phyloP scores from a whole-genome alignment of 257 asterid genomes.

The Verbena officinalis region DNA sequence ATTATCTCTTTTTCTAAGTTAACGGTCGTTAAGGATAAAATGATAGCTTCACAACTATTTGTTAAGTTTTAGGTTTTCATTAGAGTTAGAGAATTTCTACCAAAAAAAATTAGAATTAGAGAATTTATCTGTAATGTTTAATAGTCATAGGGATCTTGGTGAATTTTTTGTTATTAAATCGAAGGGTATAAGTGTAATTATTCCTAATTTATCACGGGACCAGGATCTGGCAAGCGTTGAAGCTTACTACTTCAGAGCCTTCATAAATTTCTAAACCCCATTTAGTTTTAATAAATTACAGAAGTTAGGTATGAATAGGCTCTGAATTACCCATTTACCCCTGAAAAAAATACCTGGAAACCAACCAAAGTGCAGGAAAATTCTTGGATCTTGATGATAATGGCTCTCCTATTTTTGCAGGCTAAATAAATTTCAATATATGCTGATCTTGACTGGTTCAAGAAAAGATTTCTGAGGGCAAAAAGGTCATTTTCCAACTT shows the following conservation, averaged over 20 bases:
- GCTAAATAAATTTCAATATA: conserved; percentile 10
- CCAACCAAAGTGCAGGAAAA: neutral
- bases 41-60: no score
- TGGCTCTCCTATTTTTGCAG: conserved; percentile 27
- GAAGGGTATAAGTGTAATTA: no score
- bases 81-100: no score
- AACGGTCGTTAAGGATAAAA: no score
- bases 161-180: no score
- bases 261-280: neutral
- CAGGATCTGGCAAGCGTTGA: neutral
- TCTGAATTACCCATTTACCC: conserved; percentile 28
- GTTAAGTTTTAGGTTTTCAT: no score
- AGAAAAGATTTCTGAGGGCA: conserved; percentile 33
- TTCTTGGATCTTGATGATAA: neutral
- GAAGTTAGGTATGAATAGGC: conserved; percentile 31
- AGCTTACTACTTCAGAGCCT: neutral
- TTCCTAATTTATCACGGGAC: no score
- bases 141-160: no score
- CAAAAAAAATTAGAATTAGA: no score
- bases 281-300: neutral
- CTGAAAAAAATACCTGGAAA: conserved; percentile 1
- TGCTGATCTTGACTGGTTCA: conserved; percentile 35
- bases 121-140: no score
- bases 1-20: no score
- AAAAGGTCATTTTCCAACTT: conserved; percentile 25